Evolutionary conservation across 495 filamentous ascomycete species (phyloP).

Genomic region (Hamigera avellanea): DNA sequence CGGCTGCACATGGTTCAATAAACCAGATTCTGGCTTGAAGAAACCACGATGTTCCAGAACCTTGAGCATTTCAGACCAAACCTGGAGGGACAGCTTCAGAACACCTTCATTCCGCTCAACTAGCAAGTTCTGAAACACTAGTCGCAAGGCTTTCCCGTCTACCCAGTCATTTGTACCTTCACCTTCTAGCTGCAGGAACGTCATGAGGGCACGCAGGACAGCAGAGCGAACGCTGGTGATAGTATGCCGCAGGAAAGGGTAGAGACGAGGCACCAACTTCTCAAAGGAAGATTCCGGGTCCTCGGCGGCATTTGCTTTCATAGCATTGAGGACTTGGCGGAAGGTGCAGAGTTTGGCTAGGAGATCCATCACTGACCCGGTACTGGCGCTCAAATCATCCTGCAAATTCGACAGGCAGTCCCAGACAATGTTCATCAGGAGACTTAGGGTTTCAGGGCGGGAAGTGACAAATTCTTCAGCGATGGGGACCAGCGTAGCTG

Average conservation of each 20-base stretch:
- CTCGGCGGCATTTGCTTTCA: constrained; percentile 77
- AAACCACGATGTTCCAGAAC: constrained; percentile 47
- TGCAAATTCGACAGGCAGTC: constrained; percentile 89
- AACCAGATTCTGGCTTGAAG: constrained; percentile 53
- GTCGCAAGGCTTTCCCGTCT: constrained; percentile 73
- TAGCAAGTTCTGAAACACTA: constrained; percentile 89
- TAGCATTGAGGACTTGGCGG: constrained; percentile 81
- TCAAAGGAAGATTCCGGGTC: constrained; percentile 83
- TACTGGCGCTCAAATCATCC: constrained; percentile 94
- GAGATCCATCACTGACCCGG: constrained; percentile 94
- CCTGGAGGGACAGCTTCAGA: constrained; percentile 66
- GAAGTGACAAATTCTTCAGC: constrained; percentile 85
- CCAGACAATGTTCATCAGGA: constrained; percentile 91
- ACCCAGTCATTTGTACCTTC: constrained; percentile 84
- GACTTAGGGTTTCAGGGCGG: constrained; percentile 60
- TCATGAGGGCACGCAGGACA: constrained; percentile 83
- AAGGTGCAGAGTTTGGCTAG: constrained; percentile 93
- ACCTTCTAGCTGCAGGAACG: constrained; percentile 77
- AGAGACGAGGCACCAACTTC: constrained; percentile 82
- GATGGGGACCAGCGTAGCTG: constrained; percentile 90
- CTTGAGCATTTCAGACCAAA: constrained; percentile 71
- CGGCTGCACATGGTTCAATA: constrained; percentile 51
- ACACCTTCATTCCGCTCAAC: constrained; percentile 81
- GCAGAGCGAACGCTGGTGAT: constrained; percentile 91
- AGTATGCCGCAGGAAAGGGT: constrained; percentile 92